phyloP scores from a whole-genome alignment of 345 rosid genomes.

The Trapa incisa region DNA sequence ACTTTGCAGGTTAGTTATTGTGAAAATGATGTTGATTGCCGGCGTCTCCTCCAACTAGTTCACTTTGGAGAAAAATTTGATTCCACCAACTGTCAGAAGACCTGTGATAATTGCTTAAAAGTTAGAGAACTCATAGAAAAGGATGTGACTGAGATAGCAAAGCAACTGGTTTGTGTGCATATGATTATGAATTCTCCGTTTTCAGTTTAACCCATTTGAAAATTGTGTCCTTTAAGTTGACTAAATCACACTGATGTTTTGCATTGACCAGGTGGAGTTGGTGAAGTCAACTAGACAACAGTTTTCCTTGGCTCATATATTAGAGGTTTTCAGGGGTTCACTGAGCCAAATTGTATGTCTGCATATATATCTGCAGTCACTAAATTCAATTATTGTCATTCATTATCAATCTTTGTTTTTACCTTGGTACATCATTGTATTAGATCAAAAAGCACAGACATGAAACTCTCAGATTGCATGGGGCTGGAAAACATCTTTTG shows the following conservation, averaged over 20 bases:
- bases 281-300: slow-evolving; percentile 67
- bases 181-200: not conserved
- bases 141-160: slow-evolving; percentile 75
- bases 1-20: slow-evolving; percentile 77
- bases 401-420: not conserved
- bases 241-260: not conserved
- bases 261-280: slow-evolving; percentile 64
- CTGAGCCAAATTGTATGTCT: slow-evolving; percentile 62
- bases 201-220: not conserved
- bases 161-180: slow-evolving; percentile 56
- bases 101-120: slow-evolving; percentile 86
- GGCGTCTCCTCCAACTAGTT: slow-evolving; percentile 74
- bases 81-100: slow-evolving; percentile 51
- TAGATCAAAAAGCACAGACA: slow-evolving; percentile 87
- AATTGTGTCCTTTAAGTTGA: not conserved
- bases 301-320: slow-evolving; percentile 72
- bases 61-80: slow-evolving; percentile 95
- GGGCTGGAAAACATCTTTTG: slow-evolving; percentile 74
- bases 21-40: slow-evolving; percentile 92
- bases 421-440: slow-evolving; percentile 13
- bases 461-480: slow-evolving; percentile 71
- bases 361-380: not conserved
- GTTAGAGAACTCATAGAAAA: slow-evolving; percentile 49
- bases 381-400: slow-evolving; percentile 3
- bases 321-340: slow-evolving; percentile 96